Conservation (phyloP, 768 basidiomycete genomes). For the Wakefieldia striispora region DNA sequence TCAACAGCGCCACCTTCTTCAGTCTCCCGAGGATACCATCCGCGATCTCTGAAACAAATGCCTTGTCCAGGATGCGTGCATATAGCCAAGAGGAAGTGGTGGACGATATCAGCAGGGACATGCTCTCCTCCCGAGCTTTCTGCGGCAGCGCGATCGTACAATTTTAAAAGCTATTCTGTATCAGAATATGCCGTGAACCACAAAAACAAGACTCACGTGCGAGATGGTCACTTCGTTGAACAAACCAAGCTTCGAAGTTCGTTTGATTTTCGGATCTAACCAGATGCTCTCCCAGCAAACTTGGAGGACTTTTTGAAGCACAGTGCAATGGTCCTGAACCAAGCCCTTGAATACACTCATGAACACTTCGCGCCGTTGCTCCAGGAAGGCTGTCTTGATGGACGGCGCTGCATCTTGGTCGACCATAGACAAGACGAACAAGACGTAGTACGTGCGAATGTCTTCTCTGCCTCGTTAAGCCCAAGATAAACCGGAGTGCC, state of each 20-base stretch:
- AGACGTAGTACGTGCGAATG: constrained; percentile 73
- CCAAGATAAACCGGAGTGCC: background rate
- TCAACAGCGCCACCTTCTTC: constrained; percentile 39
- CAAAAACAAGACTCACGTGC: constrained; percentile 44
- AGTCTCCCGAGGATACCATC: constrained; percentile 83
- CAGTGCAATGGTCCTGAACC: constrained; percentile 57
- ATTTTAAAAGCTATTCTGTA: constrained; percentile 55
- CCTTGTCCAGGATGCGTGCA: constrained; percentile 80
- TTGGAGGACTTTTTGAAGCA: constrained; percentile 67
- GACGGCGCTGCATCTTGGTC: constrained; percentile 43
- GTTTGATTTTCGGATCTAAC: constrained; percentile 68
- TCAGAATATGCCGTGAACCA: background rate
- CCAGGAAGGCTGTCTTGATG: constrained; percentile 64
- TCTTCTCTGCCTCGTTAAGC: constrained; percentile 41
- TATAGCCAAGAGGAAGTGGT: constrained; percentile 85
- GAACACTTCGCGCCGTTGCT: constrained; percentile 67
- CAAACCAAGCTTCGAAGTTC: constrained; percentile 65
- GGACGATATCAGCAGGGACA: constrained; percentile 73
- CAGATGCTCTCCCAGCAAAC: constrained; percentile 75
- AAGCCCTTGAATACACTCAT: constrained; percentile 73
- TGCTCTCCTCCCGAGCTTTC: constrained; percentile 51
- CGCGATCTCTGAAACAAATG: constrained; percentile 83
- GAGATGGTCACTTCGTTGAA: constrained; percentile 67
- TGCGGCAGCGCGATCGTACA: constrained; percentile 61
- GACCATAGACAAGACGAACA: constrained; percentile 74